Base-by-base conservation (phyloP, 768 basidiomycete genomes). In the Lactifluus pinguis region DNA sequence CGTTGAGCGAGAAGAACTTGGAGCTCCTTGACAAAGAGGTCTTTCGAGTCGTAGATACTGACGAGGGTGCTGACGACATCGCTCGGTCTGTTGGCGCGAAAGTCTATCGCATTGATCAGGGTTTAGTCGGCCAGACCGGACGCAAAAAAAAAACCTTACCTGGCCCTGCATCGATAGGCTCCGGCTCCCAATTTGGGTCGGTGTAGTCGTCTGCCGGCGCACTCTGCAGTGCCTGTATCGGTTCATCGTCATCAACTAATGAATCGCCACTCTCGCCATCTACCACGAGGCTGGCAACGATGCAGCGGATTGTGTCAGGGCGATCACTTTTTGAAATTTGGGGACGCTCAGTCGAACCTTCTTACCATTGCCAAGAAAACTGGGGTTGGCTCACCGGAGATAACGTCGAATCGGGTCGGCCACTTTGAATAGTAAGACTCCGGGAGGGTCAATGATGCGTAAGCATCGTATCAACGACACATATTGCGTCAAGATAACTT, bases 41-140 rank as follows among this genome's bases (percentile, higher is more conserved):
- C 97, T 69, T 93, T 90, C 2, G 95, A 95, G 70, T 98, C 94
- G 67, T 98, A 98, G 65, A 98, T 98, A 71, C 90, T 93, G 66
- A 98, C 94, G 1, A 98, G 84, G 0, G 95, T 95, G 70, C 92
- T 95, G 68, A 98, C 87, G 62, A 98, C 85, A 68, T 98, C 97
- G 66, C 89, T 89, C 0, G 91, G 85, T 70, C 90, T 94, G 69
- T 88, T 94, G 1, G 90, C 83, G 39, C 93, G 81, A 75, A 97
- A 99, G 65, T 94, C 95, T 94, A 72, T n/a, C 44, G 48, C 30
- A 25, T 13, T 36, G 19, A 36, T 57, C 29, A 62, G 13, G 8
- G 14, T 47, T 47, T 19, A 34, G 19, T 32, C 25, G 8, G 6
- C 8, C 17, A 17, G 7, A 9, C 14, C 13, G 49, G 49, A 48